Evolutionary conservation across 306 rosid species (phyloP).

Genomic region (Gleditsia sinensis): DNA sequence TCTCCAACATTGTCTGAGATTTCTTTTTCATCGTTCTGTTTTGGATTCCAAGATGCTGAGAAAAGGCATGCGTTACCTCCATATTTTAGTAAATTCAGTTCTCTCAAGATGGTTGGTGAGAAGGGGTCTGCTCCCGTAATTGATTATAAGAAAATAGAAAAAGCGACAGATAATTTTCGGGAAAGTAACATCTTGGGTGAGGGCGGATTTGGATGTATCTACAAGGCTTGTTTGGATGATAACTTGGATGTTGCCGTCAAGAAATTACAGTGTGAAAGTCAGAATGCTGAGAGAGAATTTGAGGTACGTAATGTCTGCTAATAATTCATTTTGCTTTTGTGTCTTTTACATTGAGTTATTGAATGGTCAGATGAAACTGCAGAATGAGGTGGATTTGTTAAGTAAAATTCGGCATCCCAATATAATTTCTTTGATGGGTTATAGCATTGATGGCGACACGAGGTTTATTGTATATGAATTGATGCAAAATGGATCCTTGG

Average conservation of each 20-base stretch:
- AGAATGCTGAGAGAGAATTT: constrained; percentile 71
- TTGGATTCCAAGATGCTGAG: constrained; percentile 63
- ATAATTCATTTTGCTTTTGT: neutral
- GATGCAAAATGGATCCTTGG: constrained; percentile 95
- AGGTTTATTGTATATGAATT: constrained; percentile 83
- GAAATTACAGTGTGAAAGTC: constrained; percentile 67
- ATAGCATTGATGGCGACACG: constrained; percentile 58
- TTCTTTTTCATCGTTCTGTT: constrained; percentile 27
- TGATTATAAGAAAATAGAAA: constrained; percentile 76
- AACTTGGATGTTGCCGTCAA: constrained; percentile 79
- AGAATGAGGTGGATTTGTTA: constrained; percentile 87
- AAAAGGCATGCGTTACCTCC: constrained; percentile 63
- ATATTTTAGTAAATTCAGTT: constrained; percentile 63
- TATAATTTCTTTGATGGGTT: constrained; percentile 78
- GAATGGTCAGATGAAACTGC: constrained; percentile 50
- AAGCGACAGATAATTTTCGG: constrained; percentile 64
- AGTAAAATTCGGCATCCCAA: constrained; percentile 88
- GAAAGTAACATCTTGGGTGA: constrained; percentile 81
- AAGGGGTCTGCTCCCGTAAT: constrained; percentile 67
- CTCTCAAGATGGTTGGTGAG: constrained; percentile 60
- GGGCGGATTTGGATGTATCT: constrained; percentile 98
- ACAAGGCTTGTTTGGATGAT: constrained; percentile 75
- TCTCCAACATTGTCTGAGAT: neutral
- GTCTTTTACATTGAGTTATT: neutral
- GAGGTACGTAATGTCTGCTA: constrained; percentile 71